Evolutionary conservation across 78 protist species (phyloP), one percentile per base, ranked within the genome.

Genomic region (Goniomonas avonlea): DNA sequence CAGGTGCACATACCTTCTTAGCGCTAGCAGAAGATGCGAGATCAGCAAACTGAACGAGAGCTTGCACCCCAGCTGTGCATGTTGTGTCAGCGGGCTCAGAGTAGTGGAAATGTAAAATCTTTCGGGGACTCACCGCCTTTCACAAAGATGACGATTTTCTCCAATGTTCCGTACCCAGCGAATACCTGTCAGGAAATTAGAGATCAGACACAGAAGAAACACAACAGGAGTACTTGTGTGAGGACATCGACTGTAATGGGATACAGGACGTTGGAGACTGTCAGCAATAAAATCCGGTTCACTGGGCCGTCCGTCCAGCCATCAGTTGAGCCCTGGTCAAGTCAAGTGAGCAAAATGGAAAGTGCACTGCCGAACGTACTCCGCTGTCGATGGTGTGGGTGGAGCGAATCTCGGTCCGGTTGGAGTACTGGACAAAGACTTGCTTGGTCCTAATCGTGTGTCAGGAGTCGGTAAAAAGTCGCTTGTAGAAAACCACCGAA

Each of bases 191-290:
- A 38, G 60, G n/a, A n/a, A n/a, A n/a, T 8, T n/a, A 5, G 65
- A 40, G 56, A 40, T 23, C n/a, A 40, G 17, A 13, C n/a, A 32
- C n/a, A 38, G 11, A 20, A 31, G 8, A 35, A 40, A 25, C 11
- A 61, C 21, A 5, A 5, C 45, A 73, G 27, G 9, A n/a, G n/a
- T n/a, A 79, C 71, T 76, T 82, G 73, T 78, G 60, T 43, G 18
- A 91, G 48, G 5, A 79, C 80, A 5, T 87, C 91, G 8, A 90
- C 77, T 20, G 89, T 85, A 18, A 90, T 83, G 35, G 84, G 80
- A 70, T 85, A 90, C 58, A 82, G 39, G 50, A 77, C 50, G 71
- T 90, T 81, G 31, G 41, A 25, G 34, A 90, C 73, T 23, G 89
- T 78, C 17, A 85, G 73, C 47, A 79, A 77, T 39, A 90, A 76